phyloP scores from a whole-genome alignment of 208 protist genomes.

The Kentomonas sorsogonicus region DNA sequence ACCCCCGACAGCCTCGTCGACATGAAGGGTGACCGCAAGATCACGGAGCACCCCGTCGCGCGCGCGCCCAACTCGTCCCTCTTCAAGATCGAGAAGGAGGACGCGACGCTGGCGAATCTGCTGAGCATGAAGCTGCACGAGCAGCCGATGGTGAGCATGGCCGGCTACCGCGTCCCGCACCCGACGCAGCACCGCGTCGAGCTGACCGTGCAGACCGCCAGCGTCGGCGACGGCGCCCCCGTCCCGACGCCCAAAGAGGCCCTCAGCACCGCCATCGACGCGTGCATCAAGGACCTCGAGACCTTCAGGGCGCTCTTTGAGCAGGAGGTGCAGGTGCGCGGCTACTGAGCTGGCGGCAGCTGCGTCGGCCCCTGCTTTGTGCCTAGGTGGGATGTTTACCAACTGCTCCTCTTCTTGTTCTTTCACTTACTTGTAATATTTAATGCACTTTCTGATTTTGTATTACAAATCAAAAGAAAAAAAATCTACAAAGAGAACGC shows the following conservation, averaged over 20 bases:
- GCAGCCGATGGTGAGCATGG: slow-evolving; percentile 71
- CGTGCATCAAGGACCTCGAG: slow-evolving; percentile 72
- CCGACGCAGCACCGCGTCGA: slow-evolving; percentile 88
- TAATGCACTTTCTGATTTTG: no score
- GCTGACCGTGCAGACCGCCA: slow-evolving; percentile 78
- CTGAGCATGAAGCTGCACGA: slow-evolving; percentile 88
- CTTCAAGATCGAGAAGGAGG: slow-evolving; percentile 87
- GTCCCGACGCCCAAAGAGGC: slow-evolving; percentile 80
- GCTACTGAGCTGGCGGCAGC: no score
- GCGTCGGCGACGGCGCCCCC: slow-evolving; percentile 32
- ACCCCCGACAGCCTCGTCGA: slow-evolving; percentile 83
- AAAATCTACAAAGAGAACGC: background rate
- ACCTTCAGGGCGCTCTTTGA: slow-evolving; percentile 69
- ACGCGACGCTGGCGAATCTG: slow-evolving; percentile 86
- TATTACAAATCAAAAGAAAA: no score
- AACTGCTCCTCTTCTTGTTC: no score
- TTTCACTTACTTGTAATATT: no score
- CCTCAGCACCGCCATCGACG: slow-evolving; percentile 66
- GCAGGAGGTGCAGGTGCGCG: slow-evolving; percentile 59
- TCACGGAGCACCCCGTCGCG: slow-evolving; percentile 69
- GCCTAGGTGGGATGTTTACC: no score
- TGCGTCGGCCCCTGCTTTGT: no score
- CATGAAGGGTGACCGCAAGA: slow-evolving; percentile 76
- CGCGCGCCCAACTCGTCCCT: slow-evolving; percentile 82
- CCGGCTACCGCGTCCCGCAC: slow-evolving; percentile 86